Evolutionary conservation across 2,329 filamentous ascomycete species (phyloP).

Genomic region (Apiospora saccharicola): DNA sequence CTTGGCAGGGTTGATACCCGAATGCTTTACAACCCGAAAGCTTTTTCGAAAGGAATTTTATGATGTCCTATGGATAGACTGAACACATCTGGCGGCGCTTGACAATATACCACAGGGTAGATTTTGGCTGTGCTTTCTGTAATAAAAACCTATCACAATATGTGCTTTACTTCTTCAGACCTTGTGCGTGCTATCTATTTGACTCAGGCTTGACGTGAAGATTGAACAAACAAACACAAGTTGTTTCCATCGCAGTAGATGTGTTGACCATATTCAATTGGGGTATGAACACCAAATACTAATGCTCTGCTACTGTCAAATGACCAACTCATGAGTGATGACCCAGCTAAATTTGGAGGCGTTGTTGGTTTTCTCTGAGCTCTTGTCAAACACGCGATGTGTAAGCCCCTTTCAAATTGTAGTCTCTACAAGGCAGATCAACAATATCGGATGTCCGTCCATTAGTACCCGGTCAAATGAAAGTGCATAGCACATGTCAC

Average conservation of each 20-base stretch:
- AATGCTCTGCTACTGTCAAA: not conserved
- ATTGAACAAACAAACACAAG: not conserved
- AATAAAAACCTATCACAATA: constrained; percentile 12
- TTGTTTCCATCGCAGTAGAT: not conserved
- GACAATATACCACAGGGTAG: constrained; percentile 1
- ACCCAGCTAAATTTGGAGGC: no score
- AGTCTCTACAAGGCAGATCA: accelerated
- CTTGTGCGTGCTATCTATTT: not conserved
- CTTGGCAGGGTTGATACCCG: not conserved
- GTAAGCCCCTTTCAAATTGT: not conserved
- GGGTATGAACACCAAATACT: not conserved
- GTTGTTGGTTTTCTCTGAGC: no score
- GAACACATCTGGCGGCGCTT: constrained; percentile 9
- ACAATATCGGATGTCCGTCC: not conserved
- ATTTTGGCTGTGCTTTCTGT: constrained; percentile 13
- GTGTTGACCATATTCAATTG: not conserved
- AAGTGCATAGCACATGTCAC: not conserved
- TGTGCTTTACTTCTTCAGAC: not conserved
- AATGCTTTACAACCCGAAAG: not conserved
- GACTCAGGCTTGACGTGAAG: not conserved
- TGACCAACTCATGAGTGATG: not conserved
- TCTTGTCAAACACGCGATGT: not conserved
- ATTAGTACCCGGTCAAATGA: not conserved
- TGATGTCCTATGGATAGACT: constrained; percentile 19
- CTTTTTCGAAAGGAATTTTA: constrained; percentile 1